A percentile compares a stretch with the other conserved stretches of the same genome.
Conservation (phyloP, 345 rosid species). For the Pistacia atlantica region DNA sequence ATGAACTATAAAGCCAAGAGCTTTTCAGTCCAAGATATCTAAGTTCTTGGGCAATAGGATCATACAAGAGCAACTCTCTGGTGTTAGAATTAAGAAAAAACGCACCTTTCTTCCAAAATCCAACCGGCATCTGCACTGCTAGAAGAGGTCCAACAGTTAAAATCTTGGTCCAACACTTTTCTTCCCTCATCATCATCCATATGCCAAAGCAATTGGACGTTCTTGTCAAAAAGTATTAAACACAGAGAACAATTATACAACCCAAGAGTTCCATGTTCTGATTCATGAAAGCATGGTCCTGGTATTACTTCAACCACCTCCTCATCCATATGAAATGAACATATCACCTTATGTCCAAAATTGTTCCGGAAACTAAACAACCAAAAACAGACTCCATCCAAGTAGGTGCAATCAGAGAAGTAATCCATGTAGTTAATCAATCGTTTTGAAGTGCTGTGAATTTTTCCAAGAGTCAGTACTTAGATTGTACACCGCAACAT, state of each 20-base stretch:
- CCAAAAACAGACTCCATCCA: conserved; percentile 9
- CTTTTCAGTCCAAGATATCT: neutral
- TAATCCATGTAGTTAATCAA: neutral
- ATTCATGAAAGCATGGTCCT: neutral
- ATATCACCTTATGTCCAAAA: neutral
- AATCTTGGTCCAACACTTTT: neutral
- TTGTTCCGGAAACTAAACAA: neutral
- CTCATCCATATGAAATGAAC: neutral
- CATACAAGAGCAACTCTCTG: neutral
- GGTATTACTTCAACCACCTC: neutral
- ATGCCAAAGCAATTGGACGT: neutral
- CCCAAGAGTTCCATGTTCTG: neutral
- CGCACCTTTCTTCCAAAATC: neutral
- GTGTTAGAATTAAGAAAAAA: neutral
- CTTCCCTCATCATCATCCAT: neutral
- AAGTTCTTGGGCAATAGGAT: neutral
- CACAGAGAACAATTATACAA: neutral
- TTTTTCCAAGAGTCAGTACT: neutral
- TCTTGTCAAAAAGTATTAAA: neutral
- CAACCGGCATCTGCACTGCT: neutral
- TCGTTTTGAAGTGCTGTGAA: neutral
- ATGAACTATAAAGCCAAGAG: neutral
- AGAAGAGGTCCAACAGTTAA: neutral
- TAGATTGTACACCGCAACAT: neutral
- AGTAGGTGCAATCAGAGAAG: neutral